Conservation (phyloP, 2,329 filamentous ascomycete genomes). For the Xylariales sp. region DNA sequence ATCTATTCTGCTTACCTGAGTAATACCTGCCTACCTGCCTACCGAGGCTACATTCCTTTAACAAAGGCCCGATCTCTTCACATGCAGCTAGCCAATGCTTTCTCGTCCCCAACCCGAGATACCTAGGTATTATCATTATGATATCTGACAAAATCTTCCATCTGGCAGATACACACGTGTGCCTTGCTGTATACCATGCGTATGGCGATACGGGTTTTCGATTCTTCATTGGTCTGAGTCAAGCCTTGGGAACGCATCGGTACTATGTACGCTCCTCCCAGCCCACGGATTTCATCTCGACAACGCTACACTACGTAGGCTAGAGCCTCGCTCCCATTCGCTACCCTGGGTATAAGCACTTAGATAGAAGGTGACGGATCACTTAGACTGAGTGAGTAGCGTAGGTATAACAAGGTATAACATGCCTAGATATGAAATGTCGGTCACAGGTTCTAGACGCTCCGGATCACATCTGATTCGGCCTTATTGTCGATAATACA, state of each 20-base stretch:
- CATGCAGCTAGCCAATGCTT: conserved; percentile 1
- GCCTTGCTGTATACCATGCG: neutral
- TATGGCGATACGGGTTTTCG: neutral
- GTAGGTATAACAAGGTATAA: neutral
- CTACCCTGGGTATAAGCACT: neutral
- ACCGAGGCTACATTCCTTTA: conserved; percentile 5
- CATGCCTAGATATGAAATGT: conserved; percentile 20
- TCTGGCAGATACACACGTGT: neutral
- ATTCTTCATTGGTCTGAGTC: conserved; percentile 1
- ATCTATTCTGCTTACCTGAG: neutral
- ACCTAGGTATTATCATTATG: neutral
- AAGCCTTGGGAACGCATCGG: neutral
- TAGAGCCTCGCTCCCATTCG: conserved; percentile 1
- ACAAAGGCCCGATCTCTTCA: neutral
- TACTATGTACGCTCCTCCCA: neutral
- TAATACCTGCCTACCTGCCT: neutral
- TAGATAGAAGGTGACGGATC: conserved; percentile 26
- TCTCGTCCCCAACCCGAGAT: conserved; percentile 3
- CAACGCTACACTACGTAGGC: neutral
- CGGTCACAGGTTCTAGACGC: conserved; percentile 19
- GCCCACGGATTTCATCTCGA: neutral
- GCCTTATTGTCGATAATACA: conserved; percentile 4
- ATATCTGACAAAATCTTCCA: conserved; percentile 23
- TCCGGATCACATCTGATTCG: conserved; percentile 1
- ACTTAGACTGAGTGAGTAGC: neutral